Conservation (phyloP, 2,329 filamentous ascomycete species). For the Leptodontidium sp. region DNA sequence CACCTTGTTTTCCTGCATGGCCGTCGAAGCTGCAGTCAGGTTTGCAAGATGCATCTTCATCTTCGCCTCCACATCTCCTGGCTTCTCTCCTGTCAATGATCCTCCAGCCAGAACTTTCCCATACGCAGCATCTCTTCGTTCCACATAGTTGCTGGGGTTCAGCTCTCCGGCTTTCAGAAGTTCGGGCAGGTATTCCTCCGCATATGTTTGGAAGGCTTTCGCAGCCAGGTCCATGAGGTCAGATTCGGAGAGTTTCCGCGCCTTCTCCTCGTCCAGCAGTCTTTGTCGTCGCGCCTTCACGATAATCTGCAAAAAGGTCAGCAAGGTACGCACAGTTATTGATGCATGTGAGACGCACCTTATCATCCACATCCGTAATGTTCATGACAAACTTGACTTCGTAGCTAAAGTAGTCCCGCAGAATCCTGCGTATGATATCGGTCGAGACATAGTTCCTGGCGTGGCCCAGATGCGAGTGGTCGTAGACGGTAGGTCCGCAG, state of each 20-base stretch:
- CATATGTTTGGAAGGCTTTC: slow-evolving; percentile 63
- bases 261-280: slow-evolving; percentile 79
- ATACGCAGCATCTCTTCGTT: slow-evolving; percentile 61
- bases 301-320: slow-evolving; percentile 61
- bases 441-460: slow-evolving; percentile 78
- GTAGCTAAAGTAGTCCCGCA: slow-evolving; percentile 74
- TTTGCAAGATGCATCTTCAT: slow-evolving; percentile 74
- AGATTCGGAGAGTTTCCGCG: slow-evolving; percentile 65
- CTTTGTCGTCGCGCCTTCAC: slow-evolving; percentile 79
- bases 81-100: slow-evolving; percentile 62
- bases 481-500: slow-evolving; percentile 76
- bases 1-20: slow-evolving; percentile 57
- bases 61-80: slow-evolving; percentile 70
- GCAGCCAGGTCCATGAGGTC: slow-evolving; percentile 58
- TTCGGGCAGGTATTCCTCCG: slow-evolving; percentile 62
- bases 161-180: slow-evolving; percentile 55
- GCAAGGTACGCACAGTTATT: not conserved
- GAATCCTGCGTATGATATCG: slow-evolving; percentile 73
- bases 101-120: slow-evolving; percentile 62
- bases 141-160: slow-evolving; percentile 59
- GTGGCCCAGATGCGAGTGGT: slow-evolving; percentile 73
- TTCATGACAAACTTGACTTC: slow-evolving; percentile 77
- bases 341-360: slow-evolving; percentile 48
- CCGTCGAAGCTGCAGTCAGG: slow-evolving; percentile 52
- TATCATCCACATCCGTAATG: slow-evolving; percentile 73